A percentile compares a stretch with the other conserved stretches of the same genome.
phyloP scores from a whole-genome alignment of 2,329 filamentous ascomycete species.

The Grosmannia serpens region DNA sequence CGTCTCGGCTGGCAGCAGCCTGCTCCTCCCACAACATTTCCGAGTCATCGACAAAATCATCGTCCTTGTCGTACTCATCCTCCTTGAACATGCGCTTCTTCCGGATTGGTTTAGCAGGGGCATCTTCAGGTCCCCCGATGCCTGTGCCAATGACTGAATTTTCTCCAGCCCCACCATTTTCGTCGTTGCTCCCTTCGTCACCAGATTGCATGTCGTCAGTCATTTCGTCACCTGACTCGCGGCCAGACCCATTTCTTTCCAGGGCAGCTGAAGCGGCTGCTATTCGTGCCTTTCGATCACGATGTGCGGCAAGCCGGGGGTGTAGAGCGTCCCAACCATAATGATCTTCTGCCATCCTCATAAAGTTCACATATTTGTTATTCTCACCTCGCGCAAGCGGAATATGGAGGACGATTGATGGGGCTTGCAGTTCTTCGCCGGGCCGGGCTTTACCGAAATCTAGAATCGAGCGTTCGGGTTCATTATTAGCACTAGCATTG shows the following conservation, averaged over 20 bases:
- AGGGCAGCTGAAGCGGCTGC: constrained; percentile 79
- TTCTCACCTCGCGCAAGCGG: constrained; percentile 61
- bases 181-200: constrained; percentile 73
- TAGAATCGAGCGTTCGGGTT: constrained; percentile 42
- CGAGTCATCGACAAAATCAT: constrained; percentile 84
- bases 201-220: constrained; percentile 60
- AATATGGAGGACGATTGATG: constrained; percentile 75
- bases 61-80: constrained; percentile 74
- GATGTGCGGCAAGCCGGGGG: constrained; percentile 77
- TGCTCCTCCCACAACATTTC: constrained; percentile 93
- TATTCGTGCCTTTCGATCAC: constrained; percentile 77
- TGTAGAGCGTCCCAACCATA: constrained; percentile 94
- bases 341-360: constrained; percentile 80
- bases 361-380: constrained; percentile 92
- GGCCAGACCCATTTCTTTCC: constrained; percentile 59
- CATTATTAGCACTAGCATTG: constrained; percentile 1
- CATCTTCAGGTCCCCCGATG: constrained; percentile 48
- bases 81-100: constrained; percentile 74
- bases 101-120: constrained; percentile 50
- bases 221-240: constrained; percentile 71
- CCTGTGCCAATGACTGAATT: constrained; percentile 17
- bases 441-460: constrained; percentile 49
- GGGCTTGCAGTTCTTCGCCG: constrained; percentile 48
- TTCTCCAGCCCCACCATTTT: constrained; percentile 54
- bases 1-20: constrained; percentile 85